phyloP scores from a whole-genome alignment of 2,329 filamentous ascomycete genomes.

The Colletotrichum shisoi region DNA sequence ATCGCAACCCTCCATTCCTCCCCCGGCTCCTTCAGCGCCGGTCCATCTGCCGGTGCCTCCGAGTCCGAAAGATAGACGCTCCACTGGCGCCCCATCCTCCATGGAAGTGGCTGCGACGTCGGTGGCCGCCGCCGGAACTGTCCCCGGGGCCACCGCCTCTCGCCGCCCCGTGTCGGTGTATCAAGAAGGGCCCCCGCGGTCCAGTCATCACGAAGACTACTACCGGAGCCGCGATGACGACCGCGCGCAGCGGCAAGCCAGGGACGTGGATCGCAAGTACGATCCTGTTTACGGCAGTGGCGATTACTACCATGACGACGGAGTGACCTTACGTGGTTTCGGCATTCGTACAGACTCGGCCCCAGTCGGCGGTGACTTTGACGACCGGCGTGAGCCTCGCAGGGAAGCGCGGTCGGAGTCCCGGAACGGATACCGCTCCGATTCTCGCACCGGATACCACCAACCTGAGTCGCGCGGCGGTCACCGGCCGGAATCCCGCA shows the following conservation, averaged over 20 bases:
- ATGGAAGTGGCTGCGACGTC: slow-evolving; percentile 30
- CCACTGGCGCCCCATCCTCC: slow-evolving; percentile 23
- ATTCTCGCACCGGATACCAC: slow-evolving; percentile 50
- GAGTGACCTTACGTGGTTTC: slow-evolving; percentile 58
- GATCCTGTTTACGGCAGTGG: slow-evolving; percentile 45
- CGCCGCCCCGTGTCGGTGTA: slow-evolving; percentile 62
- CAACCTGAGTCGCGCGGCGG: slow-evolving; percentile 51
- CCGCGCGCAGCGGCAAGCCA: slow-evolving; percentile 52
- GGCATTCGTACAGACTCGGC: slow-evolving; percentile 57
- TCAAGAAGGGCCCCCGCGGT: slow-evolving; percentile 58
- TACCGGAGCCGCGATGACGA: slow-evolving; percentile 61
- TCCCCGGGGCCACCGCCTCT: slow-evolving; percentile 41
- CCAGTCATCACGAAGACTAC: slow-evolving; percentile 57
- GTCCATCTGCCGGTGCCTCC: slow-evolving; percentile 48
- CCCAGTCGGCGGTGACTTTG: slow-evolving; percentile 48
- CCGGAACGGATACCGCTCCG: slow-evolving; percentile 42
- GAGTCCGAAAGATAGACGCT: slow-evolving; percentile 47
- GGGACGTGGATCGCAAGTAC: slow-evolving; percentile 52
- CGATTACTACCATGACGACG: slow-evolving; percentile 57
- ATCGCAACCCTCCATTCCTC: slow-evolving; percentile 58
- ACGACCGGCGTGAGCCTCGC: slow-evolving; percentile 55
- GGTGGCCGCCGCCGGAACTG: slow-evolving; percentile 23
- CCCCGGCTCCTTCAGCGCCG: slow-evolving; percentile 47
- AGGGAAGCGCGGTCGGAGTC: slow-evolving; percentile 42
- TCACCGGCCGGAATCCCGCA: slow-evolving; percentile 34